phyloP scores from a whole-genome alignment of 2,329 filamentous ascomycete species.

The Nemania bipapillata region DNA sequence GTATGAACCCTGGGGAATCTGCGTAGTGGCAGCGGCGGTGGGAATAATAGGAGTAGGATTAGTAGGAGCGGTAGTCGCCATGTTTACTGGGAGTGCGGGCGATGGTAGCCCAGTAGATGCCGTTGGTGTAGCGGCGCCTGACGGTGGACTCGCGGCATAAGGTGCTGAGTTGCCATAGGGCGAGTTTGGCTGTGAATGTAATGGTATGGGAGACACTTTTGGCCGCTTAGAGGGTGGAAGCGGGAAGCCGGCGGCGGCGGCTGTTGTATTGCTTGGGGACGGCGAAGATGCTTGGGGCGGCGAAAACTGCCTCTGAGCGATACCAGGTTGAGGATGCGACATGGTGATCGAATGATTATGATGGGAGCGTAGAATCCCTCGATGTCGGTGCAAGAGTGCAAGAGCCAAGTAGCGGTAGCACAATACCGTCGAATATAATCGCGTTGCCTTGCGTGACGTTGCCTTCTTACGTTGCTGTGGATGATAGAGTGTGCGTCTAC shows the following conservation, averaged over 20 bases:
- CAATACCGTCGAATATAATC: background rate
- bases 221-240: slow-evolving; percentile 79
- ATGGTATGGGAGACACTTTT: slow-evolving; percentile 74
- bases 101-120: slow-evolving; percentile 51
- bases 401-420: slow-evolving; percentile 2
- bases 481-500: background rate
- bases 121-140: slow-evolving; percentile 55
- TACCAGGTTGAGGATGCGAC: slow-evolving; percentile 48
- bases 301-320: slow-evolving; percentile 50
- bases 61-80: slow-evolving; percentile 15
- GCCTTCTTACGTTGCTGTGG: background rate
- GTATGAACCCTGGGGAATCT: slow-evolving; percentile 50
- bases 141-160: slow-evolving; percentile 55
- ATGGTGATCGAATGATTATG: slow-evolving; percentile 34
- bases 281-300: slow-evolving; percentile 64
- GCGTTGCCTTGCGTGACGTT: slow-evolving; percentile 9
- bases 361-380: slow-evolving; percentile 9
- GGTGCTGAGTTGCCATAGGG: slow-evolving; percentile 55
- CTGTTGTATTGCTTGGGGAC: slow-evolving; percentile 68
- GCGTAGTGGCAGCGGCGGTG: slow-evolving; percentile 30
- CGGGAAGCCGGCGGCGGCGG: slow-evolving; percentile 62
- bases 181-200: slow-evolving; percentile 70
- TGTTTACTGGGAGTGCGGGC: slow-evolving; percentile 47
- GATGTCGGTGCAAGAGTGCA: background rate
- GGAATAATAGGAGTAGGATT: background rate